Conservation (phyloP, 2,329 filamentous ascomycete genomes). For the Metarhizium album region DNA sequence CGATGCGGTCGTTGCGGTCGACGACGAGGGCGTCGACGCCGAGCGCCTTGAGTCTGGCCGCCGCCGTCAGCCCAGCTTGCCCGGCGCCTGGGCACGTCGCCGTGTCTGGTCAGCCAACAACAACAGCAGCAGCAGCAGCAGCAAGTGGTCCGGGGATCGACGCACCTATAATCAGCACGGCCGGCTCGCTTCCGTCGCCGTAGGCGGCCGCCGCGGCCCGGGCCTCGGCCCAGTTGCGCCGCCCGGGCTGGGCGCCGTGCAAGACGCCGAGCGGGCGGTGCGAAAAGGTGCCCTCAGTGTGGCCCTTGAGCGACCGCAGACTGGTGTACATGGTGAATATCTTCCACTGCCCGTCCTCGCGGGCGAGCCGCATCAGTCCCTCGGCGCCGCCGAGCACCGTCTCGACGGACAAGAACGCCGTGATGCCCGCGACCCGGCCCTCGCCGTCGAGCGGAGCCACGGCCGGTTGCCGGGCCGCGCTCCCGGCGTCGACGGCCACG, state of each 20-base stretch:
- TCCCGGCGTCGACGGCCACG: slow-evolving; percentile 35
- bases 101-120: neutral
- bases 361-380: slow-evolving; percentile 43
- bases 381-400: slow-evolving; percentile 43
- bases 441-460: slow-evolving; percentile 35
- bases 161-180: slow-evolving; percentile 51
- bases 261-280: slow-evolving; percentile 44
- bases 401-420: slow-evolving; percentile 44
- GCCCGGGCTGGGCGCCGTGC: slow-evolving; percentile 38
- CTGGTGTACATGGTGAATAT: slow-evolving; percentile 54
- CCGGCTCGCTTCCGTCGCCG: slow-evolving; percentile 35
- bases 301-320: slow-evolving; percentile 40
- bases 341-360: slow-evolving; percentile 40
- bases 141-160: too few relatives aligned
- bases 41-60: slow-evolving; percentile 49
- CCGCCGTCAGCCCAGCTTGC: slow-evolving; percentile 46
- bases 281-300: slow-evolving; percentile 36
- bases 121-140: too few relatives aligned
- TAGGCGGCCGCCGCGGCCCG: slow-evolving; percentile 38
- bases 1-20: slow-evolving; percentile 45
- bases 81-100: slow-evolving; percentile 51
- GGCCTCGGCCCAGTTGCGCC: slow-evolving; percentile 51
- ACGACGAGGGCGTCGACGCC: slow-evolving; percentile 45
- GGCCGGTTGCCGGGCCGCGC: slow-evolving; percentile 31
- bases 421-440: slow-evolving; percentile 39